Conservation (phyloP, 2,329 filamentous ascomycete species). For the Penicillium verrucosum region DNA sequence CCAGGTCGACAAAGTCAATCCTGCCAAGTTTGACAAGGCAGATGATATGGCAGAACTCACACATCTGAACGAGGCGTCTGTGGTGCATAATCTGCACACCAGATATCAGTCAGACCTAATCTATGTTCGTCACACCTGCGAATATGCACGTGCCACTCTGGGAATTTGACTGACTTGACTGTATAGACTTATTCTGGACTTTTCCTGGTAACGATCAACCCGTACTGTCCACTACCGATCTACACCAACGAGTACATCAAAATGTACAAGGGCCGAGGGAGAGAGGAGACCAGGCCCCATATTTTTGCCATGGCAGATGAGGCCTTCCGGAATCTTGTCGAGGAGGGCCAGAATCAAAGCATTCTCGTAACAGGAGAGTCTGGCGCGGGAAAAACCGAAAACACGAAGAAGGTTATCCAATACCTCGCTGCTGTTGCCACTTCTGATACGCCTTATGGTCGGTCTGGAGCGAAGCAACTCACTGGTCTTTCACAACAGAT, state of each 20-base stretch:
- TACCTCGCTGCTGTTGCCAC: slow-evolving; percentile 93
- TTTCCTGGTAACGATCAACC: slow-evolving; percentile 95
- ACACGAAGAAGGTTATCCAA: slow-evolving; percentile 99
- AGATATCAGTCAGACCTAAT: slow-evolving; percentile 95
- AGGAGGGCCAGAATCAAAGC: slow-evolving; percentile 93
- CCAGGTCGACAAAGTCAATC: slow-evolving; percentile 96
- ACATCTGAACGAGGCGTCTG: slow-evolving; percentile 94
- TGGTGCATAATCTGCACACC: slow-evolving; percentile 94
- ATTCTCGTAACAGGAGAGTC: slow-evolving; percentile 98
- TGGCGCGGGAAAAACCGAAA: slow-evolving; percentile 96
- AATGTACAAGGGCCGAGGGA: slow-evolving; percentile 88
- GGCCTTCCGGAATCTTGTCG: slow-evolving; percentile 91
- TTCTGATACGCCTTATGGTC: slow-evolving; percentile 65
- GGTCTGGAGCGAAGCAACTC: slow-evolving; percentile 63
- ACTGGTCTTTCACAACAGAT: slow-evolving; percentile 96
- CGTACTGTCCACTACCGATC: slow-evolving; percentile 90
- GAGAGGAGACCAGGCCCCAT: slow-evolving; percentile 94
- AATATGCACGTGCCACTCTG: not conserved
- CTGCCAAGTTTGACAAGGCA: slow-evolving; percentile 98
- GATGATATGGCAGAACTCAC: slow-evolving; percentile 99
- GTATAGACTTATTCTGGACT: slow-evolving; percentile 86
- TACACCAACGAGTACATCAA: slow-evolving; percentile 97
- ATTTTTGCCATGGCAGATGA: slow-evolving; percentile 98
- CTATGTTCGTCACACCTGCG: slow-evolving; percentile 53
- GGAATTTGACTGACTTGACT: slow-evolving; percentile 5